Evolutionary conservation across 805 yeast genomes (phyloP), one percentile per base, ranked within the genome.

Genomic region (Monosporozyma siamensis): DNA sequence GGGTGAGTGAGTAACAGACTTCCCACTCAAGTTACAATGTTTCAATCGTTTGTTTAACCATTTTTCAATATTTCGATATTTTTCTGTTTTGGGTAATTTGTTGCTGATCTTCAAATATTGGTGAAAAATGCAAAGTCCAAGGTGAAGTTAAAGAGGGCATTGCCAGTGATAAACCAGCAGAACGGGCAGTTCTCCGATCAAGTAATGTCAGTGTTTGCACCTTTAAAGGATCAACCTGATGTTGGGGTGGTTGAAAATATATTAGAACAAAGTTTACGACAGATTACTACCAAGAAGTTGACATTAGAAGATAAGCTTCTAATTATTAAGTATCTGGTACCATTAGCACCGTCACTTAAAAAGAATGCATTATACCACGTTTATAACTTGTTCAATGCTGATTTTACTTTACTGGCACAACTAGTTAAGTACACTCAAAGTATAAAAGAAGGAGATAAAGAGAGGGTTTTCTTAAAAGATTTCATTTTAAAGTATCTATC

Each of bases 311-410:
- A 32, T 11, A 32, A 32, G 14, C 35, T 32, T 9, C 4, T 35
- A 3, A 11, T 55, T 9, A 47, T 50, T 11, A 48, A 49, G 21
- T 35, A 51, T 26, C 41, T 53, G 4, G 31, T 56, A 8, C 63
- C 63, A 3, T 34, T 57, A 1, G 50, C 51, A 30, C 53, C 55
- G 4, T 61, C 65, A 1, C 27, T 60, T 15, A 40, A 43, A 1
- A 29, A 23, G 14, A 32, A 25, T 2, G 44, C 47, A 2, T 34
- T 39, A 21, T n/a, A 21, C 2, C 20, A 36, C 6, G 32, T 58
- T 4, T 31, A 38, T 20, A 15, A 23, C 3, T 12, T 57, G 4
- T 32, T 46, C 3, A 40, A 50, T 3, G n/a, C 22, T 1, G 47
- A 56, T 5, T 50, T 41, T 26, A 31, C 15, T 0, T 49, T 57